phyloP scores from a whole-genome alignment of 345 rosid species.

The Theobroma cacao region DNA sequence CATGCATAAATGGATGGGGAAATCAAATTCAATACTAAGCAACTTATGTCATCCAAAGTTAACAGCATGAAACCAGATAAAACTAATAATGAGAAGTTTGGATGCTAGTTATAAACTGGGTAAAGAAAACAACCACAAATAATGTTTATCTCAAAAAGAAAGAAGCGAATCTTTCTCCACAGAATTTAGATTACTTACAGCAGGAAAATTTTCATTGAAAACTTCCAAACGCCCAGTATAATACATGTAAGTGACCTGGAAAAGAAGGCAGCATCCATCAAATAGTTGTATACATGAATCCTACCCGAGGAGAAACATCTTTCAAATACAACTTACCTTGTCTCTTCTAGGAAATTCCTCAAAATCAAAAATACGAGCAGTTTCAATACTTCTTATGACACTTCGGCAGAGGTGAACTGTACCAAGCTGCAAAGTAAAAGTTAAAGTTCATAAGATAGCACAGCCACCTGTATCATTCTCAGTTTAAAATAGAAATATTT shows the following conservation, averaged over 20 bases:
- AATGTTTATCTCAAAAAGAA: neutral
- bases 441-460: neutral
- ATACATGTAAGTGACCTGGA: slow-evolving; percentile 97
- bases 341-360: slow-evolving; percentile 96
- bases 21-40: neutral
- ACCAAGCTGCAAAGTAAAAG: slow-evolving; percentile 68
- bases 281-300: neutral
- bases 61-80: slow-evolving; percentile 3
- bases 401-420: slow-evolving; percentile 97
- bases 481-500: neutral
- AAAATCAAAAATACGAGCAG: slow-evolving; percentile 92
- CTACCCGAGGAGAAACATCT: neutral
- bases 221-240: slow-evolving; percentile 98
- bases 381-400: slow-evolving; percentile 96
- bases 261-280: slow-evolving; percentile 12
- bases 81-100: neutral
- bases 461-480: neutral
- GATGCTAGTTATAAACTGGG: neutral
- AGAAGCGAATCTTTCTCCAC: neutral
- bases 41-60: neutral
- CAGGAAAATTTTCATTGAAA: slow-evolving; percentile 90
- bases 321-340: slow-evolving; percentile 42
- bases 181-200: slow-evolving; percentile 50
- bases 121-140: neutral
- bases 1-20: neutral